Conservation (phyloP, 805 yeast genomes). For the Teunomyces pallodes region DNA sequence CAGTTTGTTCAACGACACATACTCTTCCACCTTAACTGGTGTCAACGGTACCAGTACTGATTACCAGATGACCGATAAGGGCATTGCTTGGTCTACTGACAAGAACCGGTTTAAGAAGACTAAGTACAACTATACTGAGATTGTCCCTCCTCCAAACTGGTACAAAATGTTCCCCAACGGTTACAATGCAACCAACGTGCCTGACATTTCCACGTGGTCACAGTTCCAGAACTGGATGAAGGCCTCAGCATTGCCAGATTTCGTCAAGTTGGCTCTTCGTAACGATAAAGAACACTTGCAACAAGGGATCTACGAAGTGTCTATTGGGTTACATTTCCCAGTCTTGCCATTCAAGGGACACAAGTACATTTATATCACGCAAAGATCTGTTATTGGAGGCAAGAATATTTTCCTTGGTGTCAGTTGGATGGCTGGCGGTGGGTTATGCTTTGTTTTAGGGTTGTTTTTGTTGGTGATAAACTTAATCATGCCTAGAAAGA, state of each 20-base stretch:
- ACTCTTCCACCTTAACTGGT: constrained; percentile 25
- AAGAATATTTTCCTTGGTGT: constrained; percentile 71
- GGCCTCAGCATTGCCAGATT: constrained; percentile 40
- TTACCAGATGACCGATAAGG: constrained; percentile 35
- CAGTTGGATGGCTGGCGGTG: constrained; percentile 74
- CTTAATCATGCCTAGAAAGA: constrained; percentile 62
- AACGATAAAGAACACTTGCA: constrained; percentile 55
- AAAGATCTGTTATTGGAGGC: constrained; percentile 74
- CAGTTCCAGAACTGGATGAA: constrained; percentile 49
- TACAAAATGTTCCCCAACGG: constrained; percentile 42
- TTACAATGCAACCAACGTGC: constrained; percentile 41
- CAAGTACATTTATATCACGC: constrained; percentile 64
- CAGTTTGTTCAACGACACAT: constrained; percentile 76
- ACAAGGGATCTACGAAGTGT: constrained; percentile 61
- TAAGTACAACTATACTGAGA: constrained; percentile 32
- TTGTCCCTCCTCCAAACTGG: constrained; percentile 48
- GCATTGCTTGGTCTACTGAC: constrained; percentile 42
- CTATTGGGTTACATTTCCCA: constrained; percentile 77
- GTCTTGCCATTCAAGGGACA: constrained; percentile 66
- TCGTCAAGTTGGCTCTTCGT: constrained; percentile 53
- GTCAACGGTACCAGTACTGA: constrained; percentile 36
- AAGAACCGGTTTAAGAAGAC: constrained; percentile 42
- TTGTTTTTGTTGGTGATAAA: constrained; percentile 52
- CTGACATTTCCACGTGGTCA: constrained; percentile 42
- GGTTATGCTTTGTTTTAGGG: constrained; percentile 60